Evolutionary conservation across 345 rosid genomes (phyloP).

Genomic region (Barbarea vulgaris): DNA sequence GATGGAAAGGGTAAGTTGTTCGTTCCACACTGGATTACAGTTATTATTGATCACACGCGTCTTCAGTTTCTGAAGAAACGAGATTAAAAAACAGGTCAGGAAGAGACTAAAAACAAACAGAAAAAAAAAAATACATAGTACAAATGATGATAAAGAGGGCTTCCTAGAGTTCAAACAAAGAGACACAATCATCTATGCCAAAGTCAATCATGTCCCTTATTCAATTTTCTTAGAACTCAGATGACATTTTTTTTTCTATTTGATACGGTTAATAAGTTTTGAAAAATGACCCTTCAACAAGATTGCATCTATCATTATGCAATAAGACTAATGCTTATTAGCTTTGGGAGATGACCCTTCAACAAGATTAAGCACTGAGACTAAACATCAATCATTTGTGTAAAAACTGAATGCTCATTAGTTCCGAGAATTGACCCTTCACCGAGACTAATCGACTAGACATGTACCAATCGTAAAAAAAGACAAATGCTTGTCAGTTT

Average conservation of each 20-base stretch:
- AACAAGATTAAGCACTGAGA: constrained; percentile 16
- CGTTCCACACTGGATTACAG: constrained; percentile 87
- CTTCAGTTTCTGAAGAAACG: constrained; percentile 61
- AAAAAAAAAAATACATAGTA: background rate
- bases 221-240: background rate
- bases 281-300: constrained; percentile 16
- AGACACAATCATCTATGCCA: constrained; percentile 8
- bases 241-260: background rate
- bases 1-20: constrained; percentile 72
- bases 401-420: background rate
- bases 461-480: background rate
- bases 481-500: background rate
- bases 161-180: background rate
- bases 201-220: constrained; percentile 19
- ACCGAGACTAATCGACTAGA: background rate
- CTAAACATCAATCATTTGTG: background rate
- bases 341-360: background rate
- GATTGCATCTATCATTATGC: background rate
- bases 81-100: background rate
- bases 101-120: background rate
- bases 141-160: background rate
- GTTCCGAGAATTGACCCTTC: background rate
- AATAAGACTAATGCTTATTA: background rate
- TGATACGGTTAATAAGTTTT: background rate
- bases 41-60: constrained; percentile 65